Conservation (phyloP, 805 yeast genomes). For the Candida nitratophila region DNA sequence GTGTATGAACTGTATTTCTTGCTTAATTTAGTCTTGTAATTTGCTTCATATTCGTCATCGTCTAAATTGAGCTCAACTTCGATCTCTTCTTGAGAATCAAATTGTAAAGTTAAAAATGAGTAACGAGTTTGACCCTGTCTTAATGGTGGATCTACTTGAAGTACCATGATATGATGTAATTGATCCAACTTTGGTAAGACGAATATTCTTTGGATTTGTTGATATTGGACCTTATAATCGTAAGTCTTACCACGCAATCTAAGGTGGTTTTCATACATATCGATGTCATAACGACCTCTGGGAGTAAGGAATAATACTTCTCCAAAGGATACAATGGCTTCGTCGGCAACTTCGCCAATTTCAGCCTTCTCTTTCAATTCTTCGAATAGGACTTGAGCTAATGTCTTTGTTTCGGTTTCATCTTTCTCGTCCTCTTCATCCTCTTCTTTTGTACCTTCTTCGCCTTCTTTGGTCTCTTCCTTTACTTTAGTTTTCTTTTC, state of each 20-base stretch:
- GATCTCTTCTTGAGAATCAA: slow-evolving; percentile 81
- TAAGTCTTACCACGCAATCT: slow-evolving; percentile 95
- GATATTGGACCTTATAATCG: slow-evolving; percentile 90
- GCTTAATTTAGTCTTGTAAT: slow-evolving; percentile 67
- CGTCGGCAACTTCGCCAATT: slow-evolving; percentile 91
- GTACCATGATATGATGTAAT: slow-evolving; percentile 75
- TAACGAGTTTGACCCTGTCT: slow-evolving; percentile 98
- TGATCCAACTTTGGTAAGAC: slow-evolving; percentile 94
- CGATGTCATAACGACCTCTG: slow-evolving; percentile 97
- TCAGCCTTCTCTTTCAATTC: slow-evolving; percentile 89
- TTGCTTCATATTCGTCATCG: slow-evolving; percentile 70
- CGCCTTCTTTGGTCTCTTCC: slow-evolving; percentile 13
- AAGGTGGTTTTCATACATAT: slow-evolving; percentile 80
- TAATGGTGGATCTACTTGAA: slow-evolving; percentile 94
- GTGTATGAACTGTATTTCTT: slow-evolving; percentile 72
- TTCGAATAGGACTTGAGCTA: slow-evolving; percentile 85
- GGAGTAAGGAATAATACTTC: slow-evolving; percentile 93
- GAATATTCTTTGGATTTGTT: slow-evolving; percentile 84
- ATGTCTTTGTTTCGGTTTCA: slow-evolving; percentile 45
- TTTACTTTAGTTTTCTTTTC: slow-evolving; percentile 28
- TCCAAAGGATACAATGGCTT: slow-evolving; percentile 86
- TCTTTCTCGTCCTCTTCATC: slow-evolving; percentile 20
- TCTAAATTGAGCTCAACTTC: slow-evolving; percentile 83
- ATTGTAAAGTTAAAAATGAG: slow-evolving; percentile 86
- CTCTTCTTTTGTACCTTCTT: slow-evolving; percentile 5